Evolutionary conservation across 805 yeast species (phyloP).

Genomic region (Yarrowia sp.): DNA sequence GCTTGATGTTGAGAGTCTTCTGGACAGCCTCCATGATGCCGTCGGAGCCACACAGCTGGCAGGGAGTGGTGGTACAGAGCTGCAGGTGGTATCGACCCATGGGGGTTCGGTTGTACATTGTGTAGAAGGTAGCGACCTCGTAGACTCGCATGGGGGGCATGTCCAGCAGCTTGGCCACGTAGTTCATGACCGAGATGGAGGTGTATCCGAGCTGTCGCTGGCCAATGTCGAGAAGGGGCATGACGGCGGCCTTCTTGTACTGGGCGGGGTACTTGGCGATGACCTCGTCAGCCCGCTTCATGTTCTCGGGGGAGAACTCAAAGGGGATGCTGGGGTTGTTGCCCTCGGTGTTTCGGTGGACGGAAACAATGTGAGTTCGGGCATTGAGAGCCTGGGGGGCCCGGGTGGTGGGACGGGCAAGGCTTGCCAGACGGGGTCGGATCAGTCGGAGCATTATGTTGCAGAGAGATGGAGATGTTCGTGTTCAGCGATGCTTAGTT

Average conservation of each 20-base stretch:
- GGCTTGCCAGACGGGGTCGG: slow-evolving; percentile 25
- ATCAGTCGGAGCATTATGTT: slow-evolving; percentile 19
- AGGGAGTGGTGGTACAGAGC: slow-evolving; percentile 87
- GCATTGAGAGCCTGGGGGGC: slow-evolving; percentile 24
- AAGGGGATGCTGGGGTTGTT: slow-evolving; percentile 70
- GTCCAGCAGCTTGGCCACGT: slow-evolving; percentile 77
- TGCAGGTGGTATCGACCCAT: slow-evolving; percentile 82
- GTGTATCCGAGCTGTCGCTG: slow-evolving; percentile 87
- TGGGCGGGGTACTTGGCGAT: slow-evolving; percentile 80
- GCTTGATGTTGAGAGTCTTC: slow-evolving; percentile 58
- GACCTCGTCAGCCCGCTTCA: slow-evolving; percentile 65
- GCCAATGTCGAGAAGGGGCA: slow-evolving; percentile 83
- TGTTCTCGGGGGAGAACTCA: slow-evolving; percentile 66
- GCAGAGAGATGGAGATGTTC: slow-evolving; percentile 17
- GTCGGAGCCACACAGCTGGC: slow-evolving; percentile 81
- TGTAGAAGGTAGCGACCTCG: slow-evolving; percentile 88
- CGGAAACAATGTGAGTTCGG: slow-evolving; percentile 41
- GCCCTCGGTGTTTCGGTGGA: slow-evolving; percentile 68
- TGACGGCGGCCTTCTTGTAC: slow-evolving; percentile 82
- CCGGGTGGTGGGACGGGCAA: slow-evolving; percentile 21
- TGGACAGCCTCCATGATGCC: slow-evolving; percentile 70
- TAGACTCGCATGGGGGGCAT: slow-evolving; percentile 95
- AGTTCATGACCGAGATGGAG: slow-evolving; percentile 83
- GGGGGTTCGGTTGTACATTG: slow-evolving; percentile 85
- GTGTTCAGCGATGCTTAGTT: neutral